phyloP scores from a whole-genome alignment of 2,329 filamentous ascomycete species.

The Arachnopeziza araneosa region DNA sequence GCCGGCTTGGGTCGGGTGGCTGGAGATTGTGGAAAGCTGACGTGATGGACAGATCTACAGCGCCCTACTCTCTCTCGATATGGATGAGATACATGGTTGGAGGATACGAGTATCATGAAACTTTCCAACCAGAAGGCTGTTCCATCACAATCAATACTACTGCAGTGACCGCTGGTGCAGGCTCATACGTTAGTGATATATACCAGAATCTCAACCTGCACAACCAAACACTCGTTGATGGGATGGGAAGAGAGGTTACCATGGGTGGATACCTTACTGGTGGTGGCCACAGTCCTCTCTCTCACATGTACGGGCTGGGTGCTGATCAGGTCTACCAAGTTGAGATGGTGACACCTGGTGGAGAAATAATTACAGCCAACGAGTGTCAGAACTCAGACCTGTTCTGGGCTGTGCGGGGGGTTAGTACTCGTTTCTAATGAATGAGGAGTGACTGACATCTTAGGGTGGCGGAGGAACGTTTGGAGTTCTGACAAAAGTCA shows the following conservation, averaged over 20 bases:
- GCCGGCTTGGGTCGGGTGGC: background rate
- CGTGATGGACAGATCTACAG: constrained; percentile 14
- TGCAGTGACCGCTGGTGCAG: constrained; percentile 48
- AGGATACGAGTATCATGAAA: constrained; percentile 32
- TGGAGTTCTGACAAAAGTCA: constrained; percentile 53
- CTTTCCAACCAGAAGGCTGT: constrained; percentile 39
- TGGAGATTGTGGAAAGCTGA: background rate
- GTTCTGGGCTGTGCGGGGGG: constrained; percentile 59
- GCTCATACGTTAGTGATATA: constrained; percentile 44
- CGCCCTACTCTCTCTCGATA: constrained; percentile 46
- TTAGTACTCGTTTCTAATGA: constrained; percentile 29
- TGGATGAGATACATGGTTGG: constrained; percentile 46
- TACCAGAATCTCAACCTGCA: constrained; percentile 40
- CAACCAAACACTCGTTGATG: constrained; percentile 48
- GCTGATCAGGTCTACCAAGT: constrained; percentile 57
- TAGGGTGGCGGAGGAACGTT: constrained; percentile 56
- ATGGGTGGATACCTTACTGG: constrained; percentile 57
- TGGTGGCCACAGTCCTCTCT: constrained; percentile 52
- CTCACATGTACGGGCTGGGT: constrained; percentile 50
- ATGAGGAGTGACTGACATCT: background rate
- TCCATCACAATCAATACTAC: constrained; percentile 38
- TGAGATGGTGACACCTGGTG: constrained; percentile 48
- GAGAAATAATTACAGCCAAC: constrained; percentile 45
- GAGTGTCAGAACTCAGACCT: constrained; percentile 49
- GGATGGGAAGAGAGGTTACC: constrained; percentile 49